Evolutionary conservation across 192 early-diverging fungal species (phyloP), one percentile per base, ranked within the genome.

Genomic region (Coemansia sp.): DNA sequence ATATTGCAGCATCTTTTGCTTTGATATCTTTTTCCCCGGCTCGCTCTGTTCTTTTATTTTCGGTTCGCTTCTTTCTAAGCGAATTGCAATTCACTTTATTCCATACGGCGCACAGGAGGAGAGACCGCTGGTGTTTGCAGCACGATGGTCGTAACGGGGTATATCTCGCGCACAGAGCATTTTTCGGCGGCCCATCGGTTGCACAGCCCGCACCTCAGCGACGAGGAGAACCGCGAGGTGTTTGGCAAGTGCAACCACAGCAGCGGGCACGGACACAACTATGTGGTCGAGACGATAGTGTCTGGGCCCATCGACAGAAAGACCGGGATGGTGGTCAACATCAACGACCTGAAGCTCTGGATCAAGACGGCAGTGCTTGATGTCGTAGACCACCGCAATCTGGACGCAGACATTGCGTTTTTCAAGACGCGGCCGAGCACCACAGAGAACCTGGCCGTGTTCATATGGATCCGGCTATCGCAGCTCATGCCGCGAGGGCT

Each of bases 161-260:
- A 87, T 57, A 76, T 94, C 46, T 84, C 84, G 30, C 79, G 91
- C 42, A 84, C 74, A 14, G 88, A 87, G 58, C 78, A 78, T 55
- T 93, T 96, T 64, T 94, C 90, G 3, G 85, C 94, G 0, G 94
- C 92, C 14, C 94, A 96, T 70, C 81, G 94, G 19, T 72, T 96
- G 58, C 80, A 94, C 71, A 87, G 87, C 15, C 77, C 82, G 26
- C 59, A 79, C 20, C 79, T 96, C 14, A 83, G 77, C 45, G 79
- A 67, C 18, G 84, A 83, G 55, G 85, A 90, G 46, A 96, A 96
- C 63, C 33, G 55, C 13, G 60, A 58, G 39, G 50, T 89, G 13
- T 96, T 80, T 69, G 94, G 94, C 48, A 94, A 94, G 76, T 96
- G 94, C 72, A 93, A 94, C 72, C 68, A 85, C 48, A 58, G 76